Conservation (phyloP, 768 basidiomycete species). For the Boletus eberwhitei region DNA sequence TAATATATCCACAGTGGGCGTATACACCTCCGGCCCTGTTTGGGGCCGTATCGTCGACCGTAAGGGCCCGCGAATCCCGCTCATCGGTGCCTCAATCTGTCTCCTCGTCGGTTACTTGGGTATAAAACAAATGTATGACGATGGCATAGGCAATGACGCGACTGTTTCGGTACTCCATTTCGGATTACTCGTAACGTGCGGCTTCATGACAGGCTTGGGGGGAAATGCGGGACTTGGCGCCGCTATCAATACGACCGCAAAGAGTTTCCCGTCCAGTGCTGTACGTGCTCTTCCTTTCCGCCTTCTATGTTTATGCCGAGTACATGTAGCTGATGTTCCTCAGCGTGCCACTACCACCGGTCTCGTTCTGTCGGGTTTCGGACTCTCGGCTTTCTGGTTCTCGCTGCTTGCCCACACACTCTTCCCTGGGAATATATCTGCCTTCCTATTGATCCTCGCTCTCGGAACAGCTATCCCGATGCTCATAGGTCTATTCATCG, state of each 20-base stretch:
- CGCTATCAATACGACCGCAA: constrained; percentile 80
- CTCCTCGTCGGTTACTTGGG: constrained; percentile 73
- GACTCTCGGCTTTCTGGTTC: constrained; percentile 89
- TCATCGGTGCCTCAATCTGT: constrained; percentile 54
- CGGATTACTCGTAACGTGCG: constrained; percentile 53
- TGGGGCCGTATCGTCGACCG: constrained; percentile 79
- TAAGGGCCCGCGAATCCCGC: constrained; percentile 66
- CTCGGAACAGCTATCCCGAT: constrained; percentile 78
- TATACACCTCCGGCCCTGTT: constrained; percentile 71
- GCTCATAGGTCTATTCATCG: constrained; percentile 70
- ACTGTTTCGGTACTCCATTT: constrained; percentile 45
- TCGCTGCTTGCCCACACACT: constrained; percentile 67
- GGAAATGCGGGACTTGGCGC: constrained; percentile 68
- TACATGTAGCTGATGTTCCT: background rate
- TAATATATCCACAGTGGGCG: constrained; percentile 51
- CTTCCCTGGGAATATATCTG: constrained; percentile 76
- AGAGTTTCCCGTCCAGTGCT: constrained; percentile 68
- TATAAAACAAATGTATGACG: constrained; percentile 64
- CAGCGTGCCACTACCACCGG: constrained; percentile 76
- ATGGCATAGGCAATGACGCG: constrained; percentile 39
- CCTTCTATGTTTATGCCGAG: background rate
- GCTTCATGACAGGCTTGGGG: constrained; percentile 73
- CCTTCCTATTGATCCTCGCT: constrained; percentile 71
- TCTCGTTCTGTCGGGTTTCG: constrained; percentile 82
- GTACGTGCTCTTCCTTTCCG: constrained; percentile 40